Base-by-base conservation (phyloP, 371 early-diverging fungal genomes). In the Parasitella parasitica region DNA sequence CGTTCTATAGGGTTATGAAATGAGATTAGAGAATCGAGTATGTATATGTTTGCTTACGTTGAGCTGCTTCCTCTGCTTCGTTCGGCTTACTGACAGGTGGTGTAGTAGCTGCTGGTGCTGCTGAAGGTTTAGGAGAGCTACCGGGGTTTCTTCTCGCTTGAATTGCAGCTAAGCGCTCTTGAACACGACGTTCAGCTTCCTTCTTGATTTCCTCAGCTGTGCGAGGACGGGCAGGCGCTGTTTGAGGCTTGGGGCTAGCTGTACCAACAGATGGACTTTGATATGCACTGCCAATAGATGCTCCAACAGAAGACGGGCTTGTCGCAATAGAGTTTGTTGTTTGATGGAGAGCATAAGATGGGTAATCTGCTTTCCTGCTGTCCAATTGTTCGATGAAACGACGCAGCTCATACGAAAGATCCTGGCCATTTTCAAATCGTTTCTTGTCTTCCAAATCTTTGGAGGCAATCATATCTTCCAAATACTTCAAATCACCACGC, bases 111-210 rank as follows among this genome's bases (percentile, higher is more conserved):
- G 62, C 32, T 27, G 11, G 69, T 5, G 43, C 8, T 1, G 56
- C 12, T 36, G 24, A n/a, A 37, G 55, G 28, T 15, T 36, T 48
- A 24, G 68, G 59, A 1, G 69, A 61, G n/a, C 48, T 28, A 26
- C 52, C 57, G 6, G 68, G 72, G 24, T 63, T 69, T 49, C 72
- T 67, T 36, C 71, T 73, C 6, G 68, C 71, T 57, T 76, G 77
- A 52, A 81, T 61, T 11, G 78, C 78, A 27, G 76, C 78, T 61
- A 78, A 58, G 20, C 79, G 79, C 38, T 82, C 82, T 70, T 82
- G 77, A 13, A 82, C 79, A 55, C 82, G 79, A 50, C 82, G 65
- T 50, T 82, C 82, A 26, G 79, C 82, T 71, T 81, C 82, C 58
- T 77, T 78, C 43, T 78, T 78, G 9, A 82, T 82, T 63, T 82